A percentile compares a stretch with the other conserved stretches of the same genome.
Conservation (phyloP, 768 basidiomycete genomes). For the Amyloporia xantha region DNA sequence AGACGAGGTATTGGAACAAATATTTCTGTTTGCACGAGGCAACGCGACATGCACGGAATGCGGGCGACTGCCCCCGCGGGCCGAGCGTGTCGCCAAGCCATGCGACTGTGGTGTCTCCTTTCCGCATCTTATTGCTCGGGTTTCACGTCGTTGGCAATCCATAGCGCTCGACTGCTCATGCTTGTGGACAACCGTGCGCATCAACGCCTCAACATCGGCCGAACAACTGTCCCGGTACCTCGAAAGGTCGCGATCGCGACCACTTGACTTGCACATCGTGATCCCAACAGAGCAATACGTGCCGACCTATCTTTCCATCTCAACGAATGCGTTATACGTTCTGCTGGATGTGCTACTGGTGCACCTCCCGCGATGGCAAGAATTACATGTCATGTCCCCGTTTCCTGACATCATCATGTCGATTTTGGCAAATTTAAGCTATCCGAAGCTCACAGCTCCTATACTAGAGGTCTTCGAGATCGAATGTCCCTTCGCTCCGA, state of each 20-base stretch:
- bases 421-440: neutral
- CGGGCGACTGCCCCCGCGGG: neutral
- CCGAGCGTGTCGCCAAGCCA: neutral
- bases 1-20: constrained; percentile 1
- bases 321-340: neutral
- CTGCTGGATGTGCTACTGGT: neutral
- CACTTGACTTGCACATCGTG: neutral
- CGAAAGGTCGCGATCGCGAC: neutral
- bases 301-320: neutral
- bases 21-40: neutral
- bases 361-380: neutral
- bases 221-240: neutral
- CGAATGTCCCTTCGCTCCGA: neutral
- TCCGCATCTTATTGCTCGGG: neutral
- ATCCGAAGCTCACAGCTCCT: neutral
- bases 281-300: neutral
- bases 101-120: neutral
- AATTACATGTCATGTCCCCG: neutral
- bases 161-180: neutral
- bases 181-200: neutral
- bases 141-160: neutral
- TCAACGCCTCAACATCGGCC: neutral
- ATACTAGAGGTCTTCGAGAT: neutral
- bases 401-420: neutral
- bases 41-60: neutral